Base-by-base conservation (phyloP, 169 alveolate species). In the Cryptosporidium andersoni region DNA sequence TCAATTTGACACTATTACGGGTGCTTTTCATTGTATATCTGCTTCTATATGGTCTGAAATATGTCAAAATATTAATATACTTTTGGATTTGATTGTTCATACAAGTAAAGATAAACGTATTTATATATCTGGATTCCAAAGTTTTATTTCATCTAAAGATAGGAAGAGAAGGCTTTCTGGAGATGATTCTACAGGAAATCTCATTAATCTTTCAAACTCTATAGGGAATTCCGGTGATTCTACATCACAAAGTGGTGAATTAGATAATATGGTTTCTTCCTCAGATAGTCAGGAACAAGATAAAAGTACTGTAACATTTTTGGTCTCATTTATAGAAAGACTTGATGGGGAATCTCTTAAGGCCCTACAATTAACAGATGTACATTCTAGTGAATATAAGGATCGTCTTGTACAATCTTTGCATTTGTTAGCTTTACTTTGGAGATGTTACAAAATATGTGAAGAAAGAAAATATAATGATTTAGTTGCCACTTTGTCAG, bases 1-100 rank as follows among this genome's bases (percentile, higher is more conserved):
- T 11, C 95, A 93, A 66, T 95, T 95, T 81, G 97, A 95, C 80
- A 91, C 95, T 16, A 92, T 92, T 51, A 88, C 96, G 25, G 94
- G 95, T 60, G 96, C 94, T 12, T 93, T 92, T 65, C 92, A 94
- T 11, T 91, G 95, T 62, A 89, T 94, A 92, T 80, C 91, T 14
- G 89, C 94, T 39, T 66, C 81, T 16, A 90, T 92, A 45, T 94
- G 97, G 97, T 66, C 92, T 45, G 93, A 91, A 51, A 90, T 94
- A 3, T 92, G 88, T 80, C 81, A 90, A 48, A 89, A 92, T 55
- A 92, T 92, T 40, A 89, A 92, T 42, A 91, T 88, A 3, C 14
- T 68, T 42, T 49, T 68, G 60, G 82, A 68, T 36, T 14, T 68
- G 14, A 60, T 68, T 12, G 11, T 68, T 2, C 82, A 55, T 36